Evolutionary conservation across 2,329 filamentous ascomycete genomes (phyloP).

Genomic region (Paecilomyces fulvus): DNA sequence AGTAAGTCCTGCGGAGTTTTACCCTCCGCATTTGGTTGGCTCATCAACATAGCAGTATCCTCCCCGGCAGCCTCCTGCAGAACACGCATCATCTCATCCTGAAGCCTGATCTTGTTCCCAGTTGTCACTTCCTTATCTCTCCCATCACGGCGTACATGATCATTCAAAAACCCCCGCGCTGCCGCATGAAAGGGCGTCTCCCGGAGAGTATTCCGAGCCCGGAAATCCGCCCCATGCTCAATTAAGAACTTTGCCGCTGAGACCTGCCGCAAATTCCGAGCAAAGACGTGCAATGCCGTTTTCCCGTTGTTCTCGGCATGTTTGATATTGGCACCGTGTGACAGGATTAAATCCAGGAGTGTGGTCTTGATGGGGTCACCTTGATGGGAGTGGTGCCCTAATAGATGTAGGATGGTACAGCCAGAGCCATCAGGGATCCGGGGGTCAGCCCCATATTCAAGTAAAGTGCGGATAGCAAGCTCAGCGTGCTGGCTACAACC

Average conservation of each 20-base stretch:
- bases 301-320: conserved; percentile 12
- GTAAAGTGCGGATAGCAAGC: conserved; percentile 8
- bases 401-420: conserved; percentile 11
- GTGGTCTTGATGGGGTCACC: conserved; percentile 7
- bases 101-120: conserved; percentile 8
- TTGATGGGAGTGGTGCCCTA: conserved; percentile 6
- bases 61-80: conserved; percentile 4
- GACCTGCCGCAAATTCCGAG: conserved; percentile 12
- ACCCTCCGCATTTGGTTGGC: conserved; percentile 12
- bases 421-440: conserved; percentile 8
- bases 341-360: conserved; percentile 13
- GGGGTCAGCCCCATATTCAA: conserved; percentile 10
- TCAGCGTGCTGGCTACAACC: conserved; percentile 5
- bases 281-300: conserved; percentile 14
- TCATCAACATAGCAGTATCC: conserved; percentile 7
- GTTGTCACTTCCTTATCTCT: conserved; percentile 4
- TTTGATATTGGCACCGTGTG: conserved; percentile 11
- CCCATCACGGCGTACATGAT: not conserved
- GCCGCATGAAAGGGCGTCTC: conserved; percentile 16
- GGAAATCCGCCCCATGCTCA: conserved; percentile 11
- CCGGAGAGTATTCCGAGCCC: conserved; percentile 8
- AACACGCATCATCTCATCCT: conserved; percentile 11
- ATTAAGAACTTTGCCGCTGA: conserved; percentile 11
- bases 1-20: conserved; percentile 12
- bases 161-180: conserved; percentile 5